A percentile compares a stretch with the other conserved stretches of the same genome.
These are phyloP conservation scores for Didymella pomorum DNA, from an alignment of 2,329 filamentous ascomycete genomes.

Conservation along the genomic window DNA sequence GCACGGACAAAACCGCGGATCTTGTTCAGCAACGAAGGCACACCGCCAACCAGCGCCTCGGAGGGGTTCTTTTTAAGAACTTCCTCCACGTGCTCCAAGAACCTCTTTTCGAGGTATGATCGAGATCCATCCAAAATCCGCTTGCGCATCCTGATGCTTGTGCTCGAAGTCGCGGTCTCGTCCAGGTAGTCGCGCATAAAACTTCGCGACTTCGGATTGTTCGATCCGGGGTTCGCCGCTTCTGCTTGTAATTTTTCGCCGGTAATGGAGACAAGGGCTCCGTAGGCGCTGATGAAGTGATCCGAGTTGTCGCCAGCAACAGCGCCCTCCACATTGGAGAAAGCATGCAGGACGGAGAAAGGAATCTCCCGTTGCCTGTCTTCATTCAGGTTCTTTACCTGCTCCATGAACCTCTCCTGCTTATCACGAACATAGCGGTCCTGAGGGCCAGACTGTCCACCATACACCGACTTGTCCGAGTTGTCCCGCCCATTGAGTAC, in stretches of 20 bases:
- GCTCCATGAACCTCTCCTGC: constrained; percentile 80
- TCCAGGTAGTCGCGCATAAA: constrained; percentile 81
- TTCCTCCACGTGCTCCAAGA: constrained; percentile 78
- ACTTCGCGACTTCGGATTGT: constrained; percentile 75
- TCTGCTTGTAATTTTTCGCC: constrained; percentile 68
- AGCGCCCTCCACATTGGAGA: constrained; percentile 75
- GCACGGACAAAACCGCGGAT: constrained; percentile 91
- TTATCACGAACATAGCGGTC: constrained; percentile 83
- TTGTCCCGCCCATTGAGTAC: constrained; percentile 69
- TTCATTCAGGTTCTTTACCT: constrained; percentile 80
- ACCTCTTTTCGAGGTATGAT: constrained; percentile 79
- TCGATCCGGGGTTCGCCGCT: constrained; percentile 63
- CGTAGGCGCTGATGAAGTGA: constrained; percentile 83
- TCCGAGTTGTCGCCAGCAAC: constrained; percentile 75
- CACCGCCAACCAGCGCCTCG: constrained; percentile 87
- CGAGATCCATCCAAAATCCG: constrained; percentile 82
- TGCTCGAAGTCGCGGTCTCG: constrained; percentile 70
- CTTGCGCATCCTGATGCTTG: constrained; percentile 74
- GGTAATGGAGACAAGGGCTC: constrained; percentile 79
- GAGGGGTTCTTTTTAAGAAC: constrained; percentile 83
- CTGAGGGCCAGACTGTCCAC: constrained; percentile 64
- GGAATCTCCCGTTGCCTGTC: constrained; percentile 70
- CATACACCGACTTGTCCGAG: constrained; percentile 62
- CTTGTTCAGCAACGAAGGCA: constrained; percentile 87
- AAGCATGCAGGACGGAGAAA: constrained; percentile 78